These are phyloP conservation scores for Xylaria scruposa DNA, from an alignment of 495 filamentous ascomycete species.

Conservation along the genomic window DNA sequence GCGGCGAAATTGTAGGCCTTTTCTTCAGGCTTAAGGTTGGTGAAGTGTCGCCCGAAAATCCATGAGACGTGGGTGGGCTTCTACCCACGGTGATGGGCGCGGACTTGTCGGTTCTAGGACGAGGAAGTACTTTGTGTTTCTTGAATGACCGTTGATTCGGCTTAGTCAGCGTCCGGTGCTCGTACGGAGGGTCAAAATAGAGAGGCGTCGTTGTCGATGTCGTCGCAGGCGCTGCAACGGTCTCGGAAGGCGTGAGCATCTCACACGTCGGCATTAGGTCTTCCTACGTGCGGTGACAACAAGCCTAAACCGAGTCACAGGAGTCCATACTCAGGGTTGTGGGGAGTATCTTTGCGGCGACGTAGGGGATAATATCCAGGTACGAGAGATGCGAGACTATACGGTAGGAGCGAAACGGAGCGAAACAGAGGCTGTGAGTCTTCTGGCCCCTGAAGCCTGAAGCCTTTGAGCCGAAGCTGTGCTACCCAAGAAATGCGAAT, in stretches of 20 bases:
- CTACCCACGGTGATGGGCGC: slow-evolving; percentile 32
- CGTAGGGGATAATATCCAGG: not conserved
- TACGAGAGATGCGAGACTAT: not conserved
- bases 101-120: slow-evolving; percentile 48
- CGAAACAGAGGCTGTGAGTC: not conserved
- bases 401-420: not conserved
- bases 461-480: not conserved
- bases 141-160: slow-evolving; percentile 53
- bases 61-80: slow-evolving; percentile 30
- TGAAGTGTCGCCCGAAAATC: slow-evolving; percentile 33
- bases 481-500: slow-evolving; percentile 17
- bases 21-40: slow-evolving; percentile 34
- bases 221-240: slow-evolving; percentile 34
- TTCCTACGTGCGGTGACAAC: slow-evolving; percentile 10
- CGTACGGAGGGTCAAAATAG: slow-evolving; percentile 38
- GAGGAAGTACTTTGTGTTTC: slow-evolving; percentile 62
- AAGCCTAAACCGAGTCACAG: slow-evolving; percentile 21
- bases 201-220: slow-evolving; percentile 37
- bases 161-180: slow-evolving; percentile 32
- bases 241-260: slow-evolving; percentile 37
- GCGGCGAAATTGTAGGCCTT: slow-evolving; percentile 32
- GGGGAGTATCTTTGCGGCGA: not conserved
- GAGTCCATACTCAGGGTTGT: slow-evolving; percentile 22
- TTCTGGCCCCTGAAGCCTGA: not conserved
- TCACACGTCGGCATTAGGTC: slow-evolving; percentile 29